Percentiles rank a stretch among this genome's conserved stretches.
phyloP scores from a whole-genome alignment of 352 stramenopile genomes.

The Blastocystis sp. region DNA sequence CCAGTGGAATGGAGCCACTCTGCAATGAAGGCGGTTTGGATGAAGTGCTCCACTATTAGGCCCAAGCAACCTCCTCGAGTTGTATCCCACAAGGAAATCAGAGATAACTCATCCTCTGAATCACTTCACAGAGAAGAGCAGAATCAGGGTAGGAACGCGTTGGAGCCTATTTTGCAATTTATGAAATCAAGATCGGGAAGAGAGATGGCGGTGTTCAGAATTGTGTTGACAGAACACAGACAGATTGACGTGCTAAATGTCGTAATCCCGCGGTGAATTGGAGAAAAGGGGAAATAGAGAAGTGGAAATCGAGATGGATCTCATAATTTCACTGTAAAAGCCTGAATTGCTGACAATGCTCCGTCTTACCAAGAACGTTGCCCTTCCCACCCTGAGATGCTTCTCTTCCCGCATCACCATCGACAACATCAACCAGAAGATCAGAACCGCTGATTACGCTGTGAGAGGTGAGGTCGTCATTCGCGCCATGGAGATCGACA shows the following conservation, averaged over 20 bases:
- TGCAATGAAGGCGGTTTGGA: no score
- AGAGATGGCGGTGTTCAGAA: not conserved
- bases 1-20: no score
- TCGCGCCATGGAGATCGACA: conserved; percentile 48
- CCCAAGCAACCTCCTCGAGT: no score
- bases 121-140: no score
- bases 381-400: conserved; percentile 6
- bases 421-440: conserved; percentile 33
- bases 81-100: no score
- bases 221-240: conserved; percentile 29
- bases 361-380: not conserved
- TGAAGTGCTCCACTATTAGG: no score
- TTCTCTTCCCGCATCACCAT: conserved; percentile 26
- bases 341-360: not conserved
- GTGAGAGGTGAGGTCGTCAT: conserved; percentile 40
- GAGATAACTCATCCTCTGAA: no score
- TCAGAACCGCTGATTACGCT: conserved; percentile 36
- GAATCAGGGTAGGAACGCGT: no score
- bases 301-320: not conserved
- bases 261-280: not conserved
- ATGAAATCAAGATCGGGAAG: no score
- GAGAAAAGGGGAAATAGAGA: not conserved
- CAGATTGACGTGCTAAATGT: not conserved
- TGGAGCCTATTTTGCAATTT: no score
- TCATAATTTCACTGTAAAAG: not conserved